Evolutionary conservation across 257 asterid species (phyloP), one percentile per base, ranked within the genome.

Genomic region (Nicotiana obtusifolia): DNA sequence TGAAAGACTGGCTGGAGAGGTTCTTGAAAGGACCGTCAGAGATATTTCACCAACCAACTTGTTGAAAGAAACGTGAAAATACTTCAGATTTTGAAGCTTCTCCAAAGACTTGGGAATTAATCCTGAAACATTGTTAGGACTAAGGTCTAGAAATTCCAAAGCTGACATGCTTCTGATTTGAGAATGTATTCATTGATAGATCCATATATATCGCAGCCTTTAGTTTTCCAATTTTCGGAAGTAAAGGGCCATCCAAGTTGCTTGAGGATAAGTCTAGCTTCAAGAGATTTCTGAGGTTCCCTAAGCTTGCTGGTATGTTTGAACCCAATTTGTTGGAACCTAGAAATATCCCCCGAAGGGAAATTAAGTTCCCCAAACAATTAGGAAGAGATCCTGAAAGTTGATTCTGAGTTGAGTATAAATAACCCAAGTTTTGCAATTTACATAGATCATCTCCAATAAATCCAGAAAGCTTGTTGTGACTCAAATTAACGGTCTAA

Each of bases 61-160:
- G 33, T 61, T 61, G 67, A 22, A 22, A 10, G 67, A 61, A 24
- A 61, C 33, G 2, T 61, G 24, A 31, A 61, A 61, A 61, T 61
- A 61, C 67, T 61, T 61, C 17, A 61, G 67, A 61, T 61, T 22
- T 61, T 22, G 16, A 61, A 61, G 67, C 17, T 61, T 61, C 35
- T 61, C 33, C 67, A 61, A 61, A 61, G 67, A 22, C 33, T 4
- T 22, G 16, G 67, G 67, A 61, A 61, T 61, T 61, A 24, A 61
- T 61, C 67, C 67, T 61, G 67, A 10, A 61, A 61, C 17, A 49
- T 73, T 80, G 20, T 80, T 84, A 22, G 73, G 76, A 6, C 64
- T 41, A 16, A 84, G 83, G 17, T 65, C 84, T 41, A 81, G 22
- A 47, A 61, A 61, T 24, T 61, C 67, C 67, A 61, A 61, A 10